Base-by-base conservation (phyloP, 352 stramenopile species). In the Phytophthora rubi region DNA sequence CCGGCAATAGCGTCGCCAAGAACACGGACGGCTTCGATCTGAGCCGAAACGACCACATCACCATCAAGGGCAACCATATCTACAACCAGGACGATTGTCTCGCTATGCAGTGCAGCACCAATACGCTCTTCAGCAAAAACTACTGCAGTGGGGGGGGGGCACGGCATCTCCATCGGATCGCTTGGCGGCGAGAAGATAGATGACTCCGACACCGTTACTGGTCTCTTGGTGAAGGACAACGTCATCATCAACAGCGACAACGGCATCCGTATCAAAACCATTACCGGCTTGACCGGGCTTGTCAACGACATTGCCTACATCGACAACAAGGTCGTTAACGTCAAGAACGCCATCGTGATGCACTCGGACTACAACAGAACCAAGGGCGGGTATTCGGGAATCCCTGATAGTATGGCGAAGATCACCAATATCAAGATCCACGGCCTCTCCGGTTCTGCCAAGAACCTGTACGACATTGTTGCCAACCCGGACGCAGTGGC, bases 381-480 rank as follows among this genome's bases (percentile, higher is more conserved):
- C 8, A 61, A 62, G 42, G 67, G 70, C 12, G 66, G 70, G 15
- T 77, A 71, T 56, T 61, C 70, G 33, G 58, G 62, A n/a, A 53
- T 13, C 5, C 47, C 69, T 4, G 66, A 52, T 1, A 77, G 64
- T 42, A 30, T 51, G 16, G 73, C 69, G 4, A 53, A 39, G 9
- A 80, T 80, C 58, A 77, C 44, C 3, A 56, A 69, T 49, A 66
- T 77, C 53, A 80, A 62, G 53, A 75, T 77, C 44, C 26, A 67
- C 2, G 57, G 61, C 2, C 59, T 80, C 8, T 58, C 47, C 3
- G 73, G 73, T 18, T 65, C 73, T 4, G 69, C 73, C 30, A 77
- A 32, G 6, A 77, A 77, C 52, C n/a, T 73, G 8, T 80, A 77
- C 65, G 62, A 75, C 44, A 65, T 77, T 53, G 30, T 68, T 15